Conservation (phyloP, 208 protist genomes). For the Acanthamoeba sp. region DNA sequence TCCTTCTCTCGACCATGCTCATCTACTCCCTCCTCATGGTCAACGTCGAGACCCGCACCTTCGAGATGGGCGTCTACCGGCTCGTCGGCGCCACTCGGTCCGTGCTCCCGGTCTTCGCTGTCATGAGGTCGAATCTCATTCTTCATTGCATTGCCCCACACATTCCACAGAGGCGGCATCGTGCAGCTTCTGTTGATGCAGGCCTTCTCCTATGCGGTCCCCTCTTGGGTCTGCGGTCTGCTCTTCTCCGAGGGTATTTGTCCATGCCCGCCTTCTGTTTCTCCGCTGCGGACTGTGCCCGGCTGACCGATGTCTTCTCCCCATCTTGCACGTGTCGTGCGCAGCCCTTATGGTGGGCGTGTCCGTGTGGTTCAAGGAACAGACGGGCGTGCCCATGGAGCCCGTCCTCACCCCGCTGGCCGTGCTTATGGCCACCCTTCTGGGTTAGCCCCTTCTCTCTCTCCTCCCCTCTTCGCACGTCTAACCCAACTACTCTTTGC, state of each 20-base stretch:
- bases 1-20: constrained; percentile 92
- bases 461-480: not conserved
- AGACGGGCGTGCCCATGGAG: constrained; percentile 83
- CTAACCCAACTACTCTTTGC: too few species aligned
- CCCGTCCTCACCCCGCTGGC: constrained; percentile 76
- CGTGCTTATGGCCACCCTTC: not conserved
- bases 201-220: constrained; percentile 83
- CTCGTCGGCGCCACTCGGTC: constrained; percentile 91
- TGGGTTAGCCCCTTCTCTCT: not conserved
- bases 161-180: constrained; percentile 50
- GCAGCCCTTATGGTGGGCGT: constrained; percentile 84
- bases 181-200: constrained; percentile 82
- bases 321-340: not conserved
- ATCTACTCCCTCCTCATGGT: constrained; percentile 96
- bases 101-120: constrained; percentile 32
- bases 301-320: too few species aligned
- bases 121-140: not conserved
- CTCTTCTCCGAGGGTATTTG: constrained; percentile 74
- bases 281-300: not conserved
- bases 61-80: constrained; percentile 95
- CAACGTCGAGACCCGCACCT: constrained; percentile 93
- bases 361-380: constrained; percentile 78
- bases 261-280: not conserved
- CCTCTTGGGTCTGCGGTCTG: constrained; percentile 79
- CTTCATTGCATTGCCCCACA: not conserved